Evolutionary conservation across 352 stramenopile species (phyloP).

Genomic region (Phytophthora pistaciae): DNA sequence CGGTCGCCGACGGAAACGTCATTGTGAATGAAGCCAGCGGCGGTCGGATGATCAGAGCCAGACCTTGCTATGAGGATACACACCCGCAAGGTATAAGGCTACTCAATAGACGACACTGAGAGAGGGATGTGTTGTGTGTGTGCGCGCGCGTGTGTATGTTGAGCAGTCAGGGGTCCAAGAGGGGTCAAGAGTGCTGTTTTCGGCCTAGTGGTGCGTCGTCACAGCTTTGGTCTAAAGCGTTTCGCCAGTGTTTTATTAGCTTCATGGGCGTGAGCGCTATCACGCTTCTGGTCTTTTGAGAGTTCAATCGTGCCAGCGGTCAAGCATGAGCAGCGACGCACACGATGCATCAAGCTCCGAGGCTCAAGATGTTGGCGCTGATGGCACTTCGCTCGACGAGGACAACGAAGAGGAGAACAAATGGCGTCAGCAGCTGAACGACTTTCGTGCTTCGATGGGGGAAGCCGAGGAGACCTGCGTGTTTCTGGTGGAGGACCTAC

Average conservation of each 20-base stretch:
- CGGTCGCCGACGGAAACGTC: constrained; percentile 27
- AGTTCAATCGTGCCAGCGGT: neutral
- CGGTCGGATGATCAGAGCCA: constrained; percentile 20
- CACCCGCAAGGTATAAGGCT: constrained; percentile 38
- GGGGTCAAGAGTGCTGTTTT: neutral
- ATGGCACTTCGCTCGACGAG: constrained; percentile 1
- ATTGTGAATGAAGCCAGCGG: constrained; percentile 21
- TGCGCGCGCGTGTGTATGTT: neutral
- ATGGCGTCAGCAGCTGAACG: constrained; percentile 17
- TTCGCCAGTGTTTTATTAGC: constrained; percentile 38
- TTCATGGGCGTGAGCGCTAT: constrained; percentile 1
- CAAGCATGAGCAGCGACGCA: constrained; percentile 17
- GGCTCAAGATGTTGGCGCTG: constrained; percentile 4
- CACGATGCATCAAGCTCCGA: constrained; percentile 8
- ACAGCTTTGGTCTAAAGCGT: constrained; percentile 3
- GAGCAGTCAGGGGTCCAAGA: neutral
- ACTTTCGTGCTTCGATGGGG: constrained; percentile 19
- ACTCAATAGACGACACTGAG: constrained; percentile 41
- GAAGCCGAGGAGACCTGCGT: constrained; percentile 49
- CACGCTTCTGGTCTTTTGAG: constrained; percentile 17
- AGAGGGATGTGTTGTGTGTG: constrained; percentile 16
- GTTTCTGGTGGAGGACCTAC: constrained; percentile 41
- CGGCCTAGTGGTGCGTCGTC: neutral
- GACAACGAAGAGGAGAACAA: constrained; percentile 13
- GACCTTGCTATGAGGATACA: constrained; percentile 34